Conservation (phyloP, 2,329 filamentous ascomycete genomes). For the Arthrobotrys conoides region DNA sequence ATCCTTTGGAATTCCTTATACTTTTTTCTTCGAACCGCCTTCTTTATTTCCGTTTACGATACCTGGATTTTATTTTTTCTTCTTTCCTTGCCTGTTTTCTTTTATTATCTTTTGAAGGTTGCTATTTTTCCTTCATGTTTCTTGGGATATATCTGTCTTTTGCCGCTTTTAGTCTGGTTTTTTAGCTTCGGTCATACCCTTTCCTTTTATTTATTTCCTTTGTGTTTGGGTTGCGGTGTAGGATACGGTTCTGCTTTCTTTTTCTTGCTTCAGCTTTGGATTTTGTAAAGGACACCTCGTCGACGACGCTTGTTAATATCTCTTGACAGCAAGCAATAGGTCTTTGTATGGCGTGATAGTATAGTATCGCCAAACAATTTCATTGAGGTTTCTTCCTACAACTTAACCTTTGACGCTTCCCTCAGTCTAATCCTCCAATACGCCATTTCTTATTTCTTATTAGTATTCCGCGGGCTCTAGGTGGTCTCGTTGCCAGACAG, state of each 20-base stretch:
- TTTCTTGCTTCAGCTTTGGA: neutral
- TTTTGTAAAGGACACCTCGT: neutral
- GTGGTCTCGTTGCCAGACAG: no score
- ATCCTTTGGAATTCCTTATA: conserved; percentile 12
- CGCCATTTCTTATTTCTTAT: no score
- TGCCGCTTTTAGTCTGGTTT: neutral
- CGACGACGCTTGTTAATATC: neutral
- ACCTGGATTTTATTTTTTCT: conserved; percentile 20
- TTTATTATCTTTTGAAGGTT: neutral
- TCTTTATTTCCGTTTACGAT: conserved; percentile 20
- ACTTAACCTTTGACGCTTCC: no score
- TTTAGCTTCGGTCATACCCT: conserved; percentile 21
- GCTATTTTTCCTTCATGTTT: neutral
- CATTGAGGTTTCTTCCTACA: conserved; percentile 2
- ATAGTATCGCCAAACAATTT: conserved; percentile 4
- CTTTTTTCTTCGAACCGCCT: conserved; percentile 3
- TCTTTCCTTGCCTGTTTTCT: neutral
- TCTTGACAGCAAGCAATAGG: neutral
- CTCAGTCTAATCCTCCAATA: no score
- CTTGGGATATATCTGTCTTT: conserved; percentile 12
- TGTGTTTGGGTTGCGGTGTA: conserved; percentile 14
- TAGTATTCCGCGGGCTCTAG: no score
- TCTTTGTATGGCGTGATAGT: conserved; percentile 8
- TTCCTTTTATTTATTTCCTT: conserved; percentile 6
- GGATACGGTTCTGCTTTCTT: neutral